These are phyloP conservation scores for Stagonosporopsis rhizophila DNA, from an alignment of 2,329 filamentous ascomycete species.

Conservation along the genomic window DNA sequence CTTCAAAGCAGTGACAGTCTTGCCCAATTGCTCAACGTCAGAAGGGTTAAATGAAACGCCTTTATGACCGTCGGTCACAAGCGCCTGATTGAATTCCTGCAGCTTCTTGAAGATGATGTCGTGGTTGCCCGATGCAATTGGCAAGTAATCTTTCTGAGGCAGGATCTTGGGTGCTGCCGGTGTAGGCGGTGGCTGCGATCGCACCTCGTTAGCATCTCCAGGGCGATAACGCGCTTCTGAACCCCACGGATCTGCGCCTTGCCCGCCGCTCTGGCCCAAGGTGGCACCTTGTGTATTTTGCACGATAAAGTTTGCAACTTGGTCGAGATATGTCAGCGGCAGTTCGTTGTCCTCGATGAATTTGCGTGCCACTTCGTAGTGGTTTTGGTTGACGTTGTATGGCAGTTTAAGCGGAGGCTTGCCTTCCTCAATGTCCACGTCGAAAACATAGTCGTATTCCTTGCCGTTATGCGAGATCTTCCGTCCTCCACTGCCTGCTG, in stretches of 20 bases:
- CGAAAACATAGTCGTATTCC: conserved; percentile 95
- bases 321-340: conserved; percentile 85
- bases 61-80: conserved; percentile 75
- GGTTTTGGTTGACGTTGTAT: conserved; percentile 90
- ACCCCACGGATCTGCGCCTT: conserved; percentile 75
- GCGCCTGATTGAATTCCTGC: conserved; percentile 73
- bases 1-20: conserved; percentile 70
- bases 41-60: conserved; percentile 75
- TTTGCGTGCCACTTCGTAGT: conserved; percentile 88
- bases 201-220: conserved; percentile 61
- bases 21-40: conserved; percentile 69
- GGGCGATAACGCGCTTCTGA: conserved; percentile 81
- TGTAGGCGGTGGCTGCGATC: conserved; percentile 43
- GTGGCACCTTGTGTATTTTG: conserved; percentile 88
- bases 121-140: conserved; percentile 75
- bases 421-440: conserved; percentile 94
- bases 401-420: conserved; percentile 93
- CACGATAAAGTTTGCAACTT: conserved; percentile 90
- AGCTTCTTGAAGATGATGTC: conserved; percentile 78
- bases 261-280: conserved; percentile 66
- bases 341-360: conserved; percentile 91
- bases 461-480: conserved; percentile 74
- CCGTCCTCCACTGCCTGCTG: conserved; percentile 77
- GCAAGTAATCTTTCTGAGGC: conserved; percentile 80
- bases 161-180: conserved; percentile 65